Percentiles rank a stretch among this genome's conserved stretches.
These are phyloP conservation scores for Zea mays DNA, from an alignment of 176 grass and related monocot genomes.

Conservation along the genomic window Zm-B73-REFERENCE-NAM-5.0 NC_050098.1:221611001-221611500, in stretches of 20 bases:
- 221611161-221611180: slow-evolving; percentile 17
- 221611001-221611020: slow-evolving; percentile 42
- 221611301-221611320: too few species aligned
- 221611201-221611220: background rate
- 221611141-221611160: slow-evolving; percentile 8
- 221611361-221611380: too few species aligned
- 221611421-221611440: too few species aligned
- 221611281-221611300: too few species aligned
- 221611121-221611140: slow-evolving; percentile 27
- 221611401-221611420: too few species aligned
- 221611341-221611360: too few species aligned
- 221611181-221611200: background rate
- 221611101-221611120: background rate
- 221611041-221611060: slow-evolving; percentile 28
- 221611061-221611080: background rate
- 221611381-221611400: too few species aligned
- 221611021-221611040: slow-evolving; percentile 31
- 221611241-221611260: background rate
- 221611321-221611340: too few species aligned
- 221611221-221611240: slow-evolving; percentile 30
- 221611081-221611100: background rate
- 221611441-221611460: too few species aligned
- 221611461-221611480: too few species aligned
- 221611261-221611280: background rate
- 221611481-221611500: too few species aligned